Conservation (phyloP, 345 rosid species). For the Isatis tinctoria region DNA sequence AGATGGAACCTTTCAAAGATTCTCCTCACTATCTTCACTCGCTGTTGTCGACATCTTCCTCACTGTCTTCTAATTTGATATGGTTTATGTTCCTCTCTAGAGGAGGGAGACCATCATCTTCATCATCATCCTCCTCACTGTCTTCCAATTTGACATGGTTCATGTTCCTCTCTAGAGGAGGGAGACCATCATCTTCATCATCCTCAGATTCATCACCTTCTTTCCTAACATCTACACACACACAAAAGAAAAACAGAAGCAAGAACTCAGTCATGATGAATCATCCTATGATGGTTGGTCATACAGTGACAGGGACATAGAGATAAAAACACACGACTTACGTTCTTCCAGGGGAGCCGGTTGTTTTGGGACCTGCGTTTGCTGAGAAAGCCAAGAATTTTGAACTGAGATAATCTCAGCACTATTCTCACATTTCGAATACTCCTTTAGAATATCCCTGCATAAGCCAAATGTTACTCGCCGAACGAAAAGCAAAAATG, state of each 20-base stretch:
- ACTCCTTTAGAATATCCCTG: conserved; percentile 85
- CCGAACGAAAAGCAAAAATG: background rate
- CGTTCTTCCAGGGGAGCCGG: conserved; percentile 42
- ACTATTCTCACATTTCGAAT: conserved; percentile 71
- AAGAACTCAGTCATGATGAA: background rate
- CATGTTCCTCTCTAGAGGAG: conserved; percentile 79
- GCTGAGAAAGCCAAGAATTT: conserved; percentile 85
- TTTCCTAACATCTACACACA: conserved; percentile 22
- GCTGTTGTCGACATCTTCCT: conserved; percentile 43
- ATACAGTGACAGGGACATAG: background rate
- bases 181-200: conserved; percentile 80
- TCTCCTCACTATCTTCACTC: conserved; percentile 23
- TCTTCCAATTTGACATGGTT: conserved; percentile 60
- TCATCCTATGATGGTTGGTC: background rate
- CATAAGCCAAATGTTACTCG: background rate
- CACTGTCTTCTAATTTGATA: conserved; percentile 50
- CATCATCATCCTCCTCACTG: conserved; percentile 60
- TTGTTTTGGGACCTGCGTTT: conserved; percentile 51
- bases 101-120: conserved; percentile 84
- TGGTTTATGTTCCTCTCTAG: conserved; percentile 84
- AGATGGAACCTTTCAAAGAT: conserved; percentile 5
- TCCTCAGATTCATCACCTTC: conserved; percentile 34
- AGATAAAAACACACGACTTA: conserved; percentile 5
- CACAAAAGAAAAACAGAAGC: background rate
- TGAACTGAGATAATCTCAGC: conserved; percentile 75